Conservation (phyloP, 768 basidiomycete genomes). For the Megacollybia marginata region DNA sequence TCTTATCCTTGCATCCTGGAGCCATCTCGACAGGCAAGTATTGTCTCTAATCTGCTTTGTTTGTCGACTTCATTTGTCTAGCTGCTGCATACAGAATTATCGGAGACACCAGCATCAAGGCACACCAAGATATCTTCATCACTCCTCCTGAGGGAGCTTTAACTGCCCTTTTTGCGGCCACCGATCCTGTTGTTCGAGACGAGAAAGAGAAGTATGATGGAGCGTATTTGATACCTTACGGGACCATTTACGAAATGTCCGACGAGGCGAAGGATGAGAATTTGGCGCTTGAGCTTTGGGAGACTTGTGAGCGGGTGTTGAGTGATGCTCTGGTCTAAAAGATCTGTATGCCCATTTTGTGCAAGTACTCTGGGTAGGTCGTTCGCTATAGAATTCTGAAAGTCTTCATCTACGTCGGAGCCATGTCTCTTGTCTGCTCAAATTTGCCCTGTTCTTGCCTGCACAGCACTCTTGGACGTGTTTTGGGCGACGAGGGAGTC, state of each 20-base stretch:
- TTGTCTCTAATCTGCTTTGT: conserved; percentile 4
- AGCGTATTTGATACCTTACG: conserved; percentile 28
- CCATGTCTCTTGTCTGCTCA: too few relatives aligned
- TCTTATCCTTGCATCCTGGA: conserved; percentile 36
- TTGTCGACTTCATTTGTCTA: conserved; percentile 6
- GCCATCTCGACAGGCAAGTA: conserved; percentile 25
- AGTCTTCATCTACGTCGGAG: too few relatives aligned
- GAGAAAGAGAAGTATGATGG: conserved; percentile 27
- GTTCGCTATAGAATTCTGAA: too few relatives aligned
- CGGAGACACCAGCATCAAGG: not conserved
- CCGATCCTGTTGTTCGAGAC: conserved; percentile 23
- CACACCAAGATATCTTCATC: conserved; percentile 5
- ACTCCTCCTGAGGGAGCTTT: conserved; percentile 24
- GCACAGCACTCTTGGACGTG: too few relatives aligned
- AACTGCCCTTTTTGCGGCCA: conserved; percentile 32
- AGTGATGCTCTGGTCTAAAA: not conserved
- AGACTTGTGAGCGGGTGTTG: conserved; percentile 26
- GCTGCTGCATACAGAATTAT: not conserved
- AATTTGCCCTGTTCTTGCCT: too few relatives aligned
- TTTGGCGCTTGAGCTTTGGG: conserved; percentile 31
- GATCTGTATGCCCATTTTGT: too few relatives aligned
- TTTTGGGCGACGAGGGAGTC: too few relatives aligned
- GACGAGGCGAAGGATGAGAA: conserved; percentile 21
- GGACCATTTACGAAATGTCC: conserved; percentile 18
- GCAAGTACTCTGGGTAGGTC: too few relatives aligned